Percentiles rank a stretch among this genome's conserved stretches.
Conservation (phyloP, 495 filamentous ascomycete genomes). For the Podospora conica region DNA sequence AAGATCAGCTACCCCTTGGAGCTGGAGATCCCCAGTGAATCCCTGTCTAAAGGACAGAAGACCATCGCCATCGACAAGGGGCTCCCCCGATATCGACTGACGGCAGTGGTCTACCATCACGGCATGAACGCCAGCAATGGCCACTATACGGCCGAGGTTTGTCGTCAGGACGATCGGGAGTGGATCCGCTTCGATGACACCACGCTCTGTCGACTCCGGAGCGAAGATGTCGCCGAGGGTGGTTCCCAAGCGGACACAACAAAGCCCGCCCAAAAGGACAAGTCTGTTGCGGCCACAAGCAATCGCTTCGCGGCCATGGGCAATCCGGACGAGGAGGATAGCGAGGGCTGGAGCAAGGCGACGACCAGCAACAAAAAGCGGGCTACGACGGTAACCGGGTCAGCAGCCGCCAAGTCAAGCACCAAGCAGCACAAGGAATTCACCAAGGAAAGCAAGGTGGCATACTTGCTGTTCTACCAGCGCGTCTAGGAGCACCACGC, state of each 20-base stretch:
- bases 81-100: constrained; percentile 74
- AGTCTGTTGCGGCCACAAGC: constrained; percentile 16
- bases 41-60: constrained; percentile 71
- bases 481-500: constrained; percentile 44
- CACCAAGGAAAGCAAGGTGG: constrained; percentile 88
- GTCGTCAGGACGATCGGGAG: constrained; percentile 85
- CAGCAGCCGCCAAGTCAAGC: constrained; percentile 33
- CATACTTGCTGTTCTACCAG: constrained; percentile 94
- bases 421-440: constrained; percentile 63
- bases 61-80: constrained; percentile 54
- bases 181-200: constrained; percentile 98
- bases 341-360: constrained; percentile 84
- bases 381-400: constrained; percentile 58
- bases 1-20: constrained; percentile 92
- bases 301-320: constrained; percentile 67
- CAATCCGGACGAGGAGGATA: constrained; percentile 60
- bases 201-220: constrained; percentile 73
- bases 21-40: constrained; percentile 87
- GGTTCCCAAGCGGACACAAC: constrained; percentile 71
- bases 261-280: constrained; percentile 41
- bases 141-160: constrained; percentile 94
- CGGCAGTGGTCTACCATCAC: constrained; percentile 94
- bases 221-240: constrained; percentile 86
- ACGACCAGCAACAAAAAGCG: constrained; percentile 62
- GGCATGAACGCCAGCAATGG: constrained; percentile 92